phyloP scores from a whole-genome alignment of 1,139 yeast species.

The Candida sanyaensis region DNA sequence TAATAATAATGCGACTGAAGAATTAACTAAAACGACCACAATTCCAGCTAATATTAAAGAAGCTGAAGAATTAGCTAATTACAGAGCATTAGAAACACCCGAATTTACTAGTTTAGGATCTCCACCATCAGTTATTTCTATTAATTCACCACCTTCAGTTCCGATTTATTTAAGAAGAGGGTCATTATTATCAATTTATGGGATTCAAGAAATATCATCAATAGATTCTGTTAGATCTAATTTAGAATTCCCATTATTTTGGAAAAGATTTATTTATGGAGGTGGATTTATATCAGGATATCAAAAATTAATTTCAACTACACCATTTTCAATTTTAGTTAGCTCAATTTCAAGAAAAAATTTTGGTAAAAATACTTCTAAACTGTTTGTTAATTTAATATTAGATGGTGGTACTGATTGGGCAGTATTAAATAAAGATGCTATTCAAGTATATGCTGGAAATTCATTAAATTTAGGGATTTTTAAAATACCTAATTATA shows the following conservation, averaged over 20 bases:
- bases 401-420: constrained; percentile 64
- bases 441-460: constrained; percentile 56
- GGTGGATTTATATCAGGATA: constrained; percentile 37
- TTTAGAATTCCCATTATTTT: constrained; percentile 33
- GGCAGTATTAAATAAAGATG: constrained; percentile 52
- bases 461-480: constrained; percentile 43
- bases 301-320: constrained; percentile 50
- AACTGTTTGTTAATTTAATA: constrained; percentile 42
- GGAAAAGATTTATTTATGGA: constrained; percentile 44
- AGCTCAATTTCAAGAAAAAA: constrained; percentile 21
- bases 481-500: constrained; percentile 38
- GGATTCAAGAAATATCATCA: constrained; percentile 21
- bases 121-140: constrained; percentile 44
- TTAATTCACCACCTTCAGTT: constrained; percentile 57
- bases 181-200: constrained; percentile 50
- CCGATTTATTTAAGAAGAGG: constrained; percentile 52
- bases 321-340: constrained; percentile 43
- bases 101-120: constrained; percentile 43
- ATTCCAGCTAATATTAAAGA: constrained; percentile 21
- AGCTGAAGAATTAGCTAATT: constrained; percentile 18
- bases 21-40: constrained; percentile 17
- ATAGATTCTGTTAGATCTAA: constrained; percentile 28
- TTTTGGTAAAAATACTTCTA: constrained; percentile 21
- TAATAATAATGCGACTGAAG: background rate
- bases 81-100: constrained; percentile 22